Evolutionary conservation across 139 green algal genomes (phyloP), one percentile per base, ranked within the genome.

Genomic region (Volvox africanus): DNA sequence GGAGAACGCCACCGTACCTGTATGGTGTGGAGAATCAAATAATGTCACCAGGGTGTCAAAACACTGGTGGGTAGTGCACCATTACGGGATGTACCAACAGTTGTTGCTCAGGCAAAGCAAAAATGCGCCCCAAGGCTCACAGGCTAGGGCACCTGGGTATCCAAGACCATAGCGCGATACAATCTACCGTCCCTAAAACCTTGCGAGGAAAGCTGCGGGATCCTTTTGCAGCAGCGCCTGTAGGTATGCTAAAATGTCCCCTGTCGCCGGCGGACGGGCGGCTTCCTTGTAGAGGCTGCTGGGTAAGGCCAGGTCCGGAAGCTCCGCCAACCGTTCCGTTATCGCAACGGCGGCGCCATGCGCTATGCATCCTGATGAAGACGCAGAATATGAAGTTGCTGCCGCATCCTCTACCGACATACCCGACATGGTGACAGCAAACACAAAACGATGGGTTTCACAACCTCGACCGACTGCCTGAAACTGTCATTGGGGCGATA

Each of bases 181-280:
- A 5, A 55, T 55, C 44, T 14, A 55, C 44, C 44, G 9, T 55
- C 44, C 44, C 44, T 55, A 55, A 55, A 55, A 92, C 89, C 76
- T 89, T 75, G 96, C 92, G 0, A 97, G 81, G 71, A 97, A 97
- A 0, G 95, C 92, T 6, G 90, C 94, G 44, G 94, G 93, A 33
- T 96, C 92, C 28, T 87, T 85, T n/a, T 86, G 73, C 32, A 96
- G 77, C 75, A 96, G 88, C 6, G 36, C 44, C 2, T 71, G 75
- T 0, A 96, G 73, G 83, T 96, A 96, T 17, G 80, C 73, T 28
- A 90, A 37, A 2, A 92, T 62, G 0, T n/a, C 36, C 5, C 30
- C 35, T 11, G 36, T 3, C 2, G 61, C 11, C 14, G 84, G 90
- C 0, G 79, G 21, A 1, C 35, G 28, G 2, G 11, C 73, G 2